Evolutionary conservation across 2,329 filamentous ascomycete genomes (phyloP), one percentile per base, ranked within the genome.

Genomic region (Fusarium scirpi): DNA sequence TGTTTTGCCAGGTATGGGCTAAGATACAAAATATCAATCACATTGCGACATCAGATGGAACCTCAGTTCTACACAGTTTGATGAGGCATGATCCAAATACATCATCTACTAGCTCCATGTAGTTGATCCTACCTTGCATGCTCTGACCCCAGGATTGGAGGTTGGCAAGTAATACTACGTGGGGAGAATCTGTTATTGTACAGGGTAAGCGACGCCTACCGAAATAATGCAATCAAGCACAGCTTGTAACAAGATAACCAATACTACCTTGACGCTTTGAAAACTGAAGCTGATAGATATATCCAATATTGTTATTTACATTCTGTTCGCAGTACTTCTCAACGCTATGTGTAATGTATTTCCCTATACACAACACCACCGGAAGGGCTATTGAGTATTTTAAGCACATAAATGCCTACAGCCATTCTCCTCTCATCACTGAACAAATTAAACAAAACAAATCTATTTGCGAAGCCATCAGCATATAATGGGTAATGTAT

Each of bases 341-440:
- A 24, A 24, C 3, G 24, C 24, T 24, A 5, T 24, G 24, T 24
- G 24, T 24, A 4, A 24, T 24, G 4, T 24, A 24, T 6, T 38
- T n/a, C 6, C 34, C 9, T 38, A 3, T 18, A 38, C 8, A 10
- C 5, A 6, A 38, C 18, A 38, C 16, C 24, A 24, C 5, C 6
- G 1, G 24, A 5, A 24, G 24, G 5, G 3, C 24, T 24, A 6
- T 24, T 5, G 34, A 4, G 9, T 11, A 6, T 38, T 38, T 38
- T 3, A 5, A n/a, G 7, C 34, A 6, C 18, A 6, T 2, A 2
- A 9, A 11, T 38, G 16, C 11, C 4, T 11, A 11, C 3, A n/a
- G 16, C 34, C 16, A 9, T 38, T 38, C 9, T 11, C 9, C 8
- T 38, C 9, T 38, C 34, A 38, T 38, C 11, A 6, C 1, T 11